Evolutionary conservation across 2,329 filamentous ascomycete species (phyloP).

Genomic region (Colletotrichum sp.): DNA sequence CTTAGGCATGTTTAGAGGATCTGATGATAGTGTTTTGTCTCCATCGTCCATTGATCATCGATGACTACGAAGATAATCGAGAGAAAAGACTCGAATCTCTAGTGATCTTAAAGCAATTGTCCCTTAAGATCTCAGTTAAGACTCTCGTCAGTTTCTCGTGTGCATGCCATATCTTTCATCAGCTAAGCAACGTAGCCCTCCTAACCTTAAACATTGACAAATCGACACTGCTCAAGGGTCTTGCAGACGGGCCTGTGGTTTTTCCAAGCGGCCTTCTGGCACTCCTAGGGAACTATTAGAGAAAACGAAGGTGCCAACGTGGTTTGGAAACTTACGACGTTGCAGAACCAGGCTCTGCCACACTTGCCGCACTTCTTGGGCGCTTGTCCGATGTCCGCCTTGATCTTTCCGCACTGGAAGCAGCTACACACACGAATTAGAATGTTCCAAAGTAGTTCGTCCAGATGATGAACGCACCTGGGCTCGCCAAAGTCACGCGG

Average conservation of each 20-base stretch:
- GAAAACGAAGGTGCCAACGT: neutral
- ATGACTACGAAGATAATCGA: neutral
- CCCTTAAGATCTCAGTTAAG: neutral
- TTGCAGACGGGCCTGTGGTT: neutral
- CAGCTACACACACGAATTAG: conserved; percentile 16
- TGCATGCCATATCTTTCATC: neutral
- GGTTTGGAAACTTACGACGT: conserved; percentile 1
- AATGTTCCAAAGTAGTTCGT: neutral
- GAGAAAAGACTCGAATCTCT: neutral
- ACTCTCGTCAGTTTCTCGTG: neutral
- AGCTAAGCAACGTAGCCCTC: neutral
- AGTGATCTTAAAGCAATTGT: neutral
- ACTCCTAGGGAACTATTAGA: neutral
- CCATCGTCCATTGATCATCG: neutral
- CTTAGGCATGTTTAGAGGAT: fast-evolving
- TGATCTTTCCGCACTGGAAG: conserved; percentile 25
- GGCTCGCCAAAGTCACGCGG: conserved; percentile 22
- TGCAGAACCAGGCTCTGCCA: conserved; percentile 22
- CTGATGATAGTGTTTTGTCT: neutral
- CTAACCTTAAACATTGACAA: neutral
- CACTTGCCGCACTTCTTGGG: conserved; percentile 16
- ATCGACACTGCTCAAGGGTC: neutral
- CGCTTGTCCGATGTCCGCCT: conserved; percentile 11
- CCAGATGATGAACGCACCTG: neutral
- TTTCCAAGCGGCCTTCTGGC: neutral